Percentiles rank a stretch among this genome's conserved stretches.
phyloP scores from a whole-genome alignment of 2,329 filamentous ascomycete genomes.

The Nakataea oryzae region DNA sequence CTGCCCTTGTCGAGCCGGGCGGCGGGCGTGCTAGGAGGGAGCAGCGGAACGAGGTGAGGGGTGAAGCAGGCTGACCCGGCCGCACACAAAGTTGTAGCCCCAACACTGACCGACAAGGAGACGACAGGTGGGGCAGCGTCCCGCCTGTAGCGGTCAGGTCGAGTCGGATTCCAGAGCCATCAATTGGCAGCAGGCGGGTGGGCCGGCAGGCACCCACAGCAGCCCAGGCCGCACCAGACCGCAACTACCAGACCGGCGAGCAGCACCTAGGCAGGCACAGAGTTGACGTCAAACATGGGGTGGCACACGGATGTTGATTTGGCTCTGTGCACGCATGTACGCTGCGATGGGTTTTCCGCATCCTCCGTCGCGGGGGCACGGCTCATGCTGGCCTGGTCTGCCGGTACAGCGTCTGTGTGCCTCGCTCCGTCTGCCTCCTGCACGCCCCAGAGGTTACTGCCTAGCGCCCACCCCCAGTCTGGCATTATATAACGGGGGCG shows the following conservation, averaged over 20 bases:
- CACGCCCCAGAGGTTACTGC: too few relatives aligned
- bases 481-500: too few relatives aligned
- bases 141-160: background rate
- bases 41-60: background rate
- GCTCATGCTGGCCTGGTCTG: background rate
- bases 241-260: background rate
- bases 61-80: background rate
- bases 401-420: background rate
- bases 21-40: too few relatives aligned
- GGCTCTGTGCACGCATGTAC: background rate
- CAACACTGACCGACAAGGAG: background rate
- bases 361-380: too few relatives aligned
- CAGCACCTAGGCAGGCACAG: background rate
- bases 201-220: too few relatives aligned
- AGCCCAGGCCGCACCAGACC: too few relatives aligned
- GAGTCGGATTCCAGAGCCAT: background rate
- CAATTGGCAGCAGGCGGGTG: background rate
- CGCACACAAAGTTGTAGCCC: background rate
- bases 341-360: background rate
- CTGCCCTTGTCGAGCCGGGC: too few relatives aligned
- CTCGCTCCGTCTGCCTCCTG: too few relatives aligned
- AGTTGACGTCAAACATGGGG: background rate
- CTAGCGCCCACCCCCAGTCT: too few relatives aligned
- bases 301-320: background rate
- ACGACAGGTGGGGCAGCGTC: background rate